Conservation (phyloP, 352 stramenopile genomes). For the Blastocystis sp. region DNA sequence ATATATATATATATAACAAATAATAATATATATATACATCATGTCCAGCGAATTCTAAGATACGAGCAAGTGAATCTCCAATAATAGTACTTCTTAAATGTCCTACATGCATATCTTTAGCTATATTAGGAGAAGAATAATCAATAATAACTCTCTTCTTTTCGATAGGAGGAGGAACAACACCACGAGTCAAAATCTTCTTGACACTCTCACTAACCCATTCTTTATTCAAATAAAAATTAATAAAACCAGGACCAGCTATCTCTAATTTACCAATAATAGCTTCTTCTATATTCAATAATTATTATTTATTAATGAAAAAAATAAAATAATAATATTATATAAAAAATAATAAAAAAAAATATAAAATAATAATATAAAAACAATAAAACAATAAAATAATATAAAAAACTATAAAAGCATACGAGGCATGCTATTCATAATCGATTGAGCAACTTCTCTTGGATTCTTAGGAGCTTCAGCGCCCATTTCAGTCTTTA, state of each 20-base stretch:
- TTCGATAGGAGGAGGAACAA: constrained; percentile 45
- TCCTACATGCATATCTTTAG: constrained; percentile 80
- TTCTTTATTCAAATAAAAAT: constrained; percentile 66
- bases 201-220: constrained; percentile 56
- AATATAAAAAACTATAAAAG: no score
- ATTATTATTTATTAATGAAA: constrained; percentile 23
- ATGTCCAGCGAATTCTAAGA: constrained; percentile 64
- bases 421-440: constrained; percentile 10
- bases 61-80: constrained; percentile 61
- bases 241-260: constrained; percentile 86
- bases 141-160: constrained; percentile 58
- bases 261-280: constrained; percentile 57
- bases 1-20: no score
- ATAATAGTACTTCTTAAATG: constrained; percentile 74
- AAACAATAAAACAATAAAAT: no score
- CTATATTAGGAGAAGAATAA: constrained; percentile 76
- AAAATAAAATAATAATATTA: neutral
- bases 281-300: no score
- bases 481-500: constrained; percentile 60
- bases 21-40: no score
- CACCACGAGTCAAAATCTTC: constrained; percentile 54
- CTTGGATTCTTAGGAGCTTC: constrained; percentile 47
- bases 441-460: constrained; percentile 12
- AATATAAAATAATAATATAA: no score
- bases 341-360: no score